Conservation (phyloP, 1,139 yeast species). For the Geotrichum bryndzae region DNA sequence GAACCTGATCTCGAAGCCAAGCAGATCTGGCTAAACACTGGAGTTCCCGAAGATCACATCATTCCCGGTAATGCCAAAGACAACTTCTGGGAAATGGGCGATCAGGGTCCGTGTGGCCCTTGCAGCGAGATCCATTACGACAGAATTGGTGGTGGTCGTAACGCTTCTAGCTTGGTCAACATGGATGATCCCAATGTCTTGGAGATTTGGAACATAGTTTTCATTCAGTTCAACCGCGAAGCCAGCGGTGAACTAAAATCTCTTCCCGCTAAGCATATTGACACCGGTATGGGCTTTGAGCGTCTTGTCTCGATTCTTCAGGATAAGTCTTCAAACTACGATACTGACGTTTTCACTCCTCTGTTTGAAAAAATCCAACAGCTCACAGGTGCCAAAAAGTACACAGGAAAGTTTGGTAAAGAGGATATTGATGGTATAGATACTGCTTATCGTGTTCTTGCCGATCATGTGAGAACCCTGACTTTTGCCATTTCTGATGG, state of each 20-base stretch:
- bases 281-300: conserved; percentile 98
- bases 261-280: conserved; percentile 90
- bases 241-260: conserved; percentile 72
- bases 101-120: conserved; percentile 99
- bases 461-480: conserved; percentile 96
- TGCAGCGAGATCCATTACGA: conserved; percentile 97
- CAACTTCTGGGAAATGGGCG: conserved; percentile 99
- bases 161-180: conserved; percentile 83
- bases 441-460: conserved; percentile 95
- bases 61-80: conserved; percentile 86
- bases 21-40: conserved; percentile 75
- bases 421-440: conserved; percentile 93
- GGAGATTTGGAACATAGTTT: conserved; percentile 96
- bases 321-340: conserved; percentile 85
- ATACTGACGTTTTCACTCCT: conserved; percentile 93
- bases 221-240: conserved; percentile 94
- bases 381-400: conserved; percentile 86
- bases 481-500: conserved; percentile 97
- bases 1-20: conserved; percentile 94
- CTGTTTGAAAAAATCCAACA: conserved; percentile 79
- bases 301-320: conserved; percentile 92
- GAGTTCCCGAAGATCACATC: conserved; percentile 87
- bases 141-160: conserved; percentile 97
- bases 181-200: conserved; percentile 96
- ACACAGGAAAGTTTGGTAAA: conserved; percentile 84